Percentiles rank a stretch among this genome's conserved stretches.
These are phyloP conservation scores for Geotrichum australiense DNA, from an alignment of 1,139 yeast species.

Conservation along the genomic window DNA sequence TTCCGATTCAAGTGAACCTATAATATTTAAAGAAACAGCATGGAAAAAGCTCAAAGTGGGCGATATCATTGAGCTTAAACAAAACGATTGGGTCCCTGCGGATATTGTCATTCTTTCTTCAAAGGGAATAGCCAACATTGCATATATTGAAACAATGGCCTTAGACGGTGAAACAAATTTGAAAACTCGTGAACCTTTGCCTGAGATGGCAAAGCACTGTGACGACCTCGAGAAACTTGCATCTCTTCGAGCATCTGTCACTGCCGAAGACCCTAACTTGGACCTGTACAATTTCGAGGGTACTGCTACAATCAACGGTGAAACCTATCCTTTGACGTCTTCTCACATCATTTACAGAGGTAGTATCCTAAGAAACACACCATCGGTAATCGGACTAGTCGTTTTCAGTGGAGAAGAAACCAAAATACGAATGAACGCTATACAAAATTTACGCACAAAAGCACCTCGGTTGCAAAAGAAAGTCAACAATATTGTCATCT, in stretches of 20 bases:
- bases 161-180: slow-evolving; percentile 94
- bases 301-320: slow-evolving; percentile 37
- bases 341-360: slow-evolving; percentile 86
- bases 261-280: slow-evolving; percentile 83
- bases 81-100: slow-evolving; percentile 92
- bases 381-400: slow-evolving; percentile 65
- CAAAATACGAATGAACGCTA: slow-evolving; percentile 90
- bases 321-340: slow-evolving; percentile 57
- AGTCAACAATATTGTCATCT: slow-evolving; percentile 74
- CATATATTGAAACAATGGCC: slow-evolving; percentile 93
- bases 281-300: slow-evolving; percentile 94
- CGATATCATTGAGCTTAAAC: slow-evolving; percentile 61
- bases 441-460: slow-evolving; percentile 80
- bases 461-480: slow-evolving; percentile 84
- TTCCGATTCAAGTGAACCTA: no score
- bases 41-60: slow-evolving; percentile 88
- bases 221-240: slow-evolving; percentile 48
- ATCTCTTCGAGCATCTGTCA: slow-evolving; percentile 42
- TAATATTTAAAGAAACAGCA: slow-evolving; percentile 35
- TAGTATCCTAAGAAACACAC: slow-evolving; percentile 77
- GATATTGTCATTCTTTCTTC: slow-evolving; percentile 70
- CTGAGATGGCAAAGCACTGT: slow-evolving; percentile 48
- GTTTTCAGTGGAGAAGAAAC: slow-evolving; percentile 94
- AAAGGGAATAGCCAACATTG: slow-evolving; percentile 59
- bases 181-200: slow-evolving; percentile 64